phyloP scores from a whole-genome alignment of 164 flowering plant species.

The Magnolia officinalis region DNA sequence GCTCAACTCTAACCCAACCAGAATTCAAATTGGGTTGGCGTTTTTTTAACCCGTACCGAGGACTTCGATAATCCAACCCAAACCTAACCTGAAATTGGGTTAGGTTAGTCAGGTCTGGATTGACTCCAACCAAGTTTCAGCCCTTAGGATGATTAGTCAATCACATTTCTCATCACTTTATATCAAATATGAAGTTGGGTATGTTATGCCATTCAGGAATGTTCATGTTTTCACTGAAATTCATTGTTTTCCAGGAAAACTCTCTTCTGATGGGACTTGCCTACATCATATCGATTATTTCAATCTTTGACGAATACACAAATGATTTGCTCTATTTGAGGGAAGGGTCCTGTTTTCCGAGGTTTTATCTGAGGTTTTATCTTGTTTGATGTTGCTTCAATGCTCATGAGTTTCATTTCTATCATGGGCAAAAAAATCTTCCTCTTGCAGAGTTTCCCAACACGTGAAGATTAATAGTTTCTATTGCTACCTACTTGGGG shows the following conservation, averaged over 20 bases:
- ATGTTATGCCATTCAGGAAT: not conserved
- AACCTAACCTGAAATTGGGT: too few species aligned
- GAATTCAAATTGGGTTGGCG: too few species aligned
- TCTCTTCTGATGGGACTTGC: conserved; percentile 67
- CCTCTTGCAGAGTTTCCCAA: not conserved
- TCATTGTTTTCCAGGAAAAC: conserved; percentile 48
- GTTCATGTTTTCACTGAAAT: not conserved
- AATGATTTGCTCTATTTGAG: conserved; percentile 78
- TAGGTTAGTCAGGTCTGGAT: too few species aligned
- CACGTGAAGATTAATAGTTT: not conserved
- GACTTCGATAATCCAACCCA: too few species aligned
- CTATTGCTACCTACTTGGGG: not conserved
- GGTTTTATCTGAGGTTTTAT: conserved; percentile 38
- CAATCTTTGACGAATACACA: conserved; percentile 76
- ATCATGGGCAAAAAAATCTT: not conserved
- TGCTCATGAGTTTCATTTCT: not conserved
- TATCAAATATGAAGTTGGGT: not conserved
- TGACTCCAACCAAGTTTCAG: too few species aligned
- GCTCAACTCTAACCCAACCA: too few species aligned
- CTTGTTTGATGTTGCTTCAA: not conserved
- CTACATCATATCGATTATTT: conserved; percentile 60
- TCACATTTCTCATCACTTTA: not conserved
- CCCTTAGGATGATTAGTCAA: too few species aligned
- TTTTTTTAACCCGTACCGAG: too few species aligned
- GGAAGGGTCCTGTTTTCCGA: conserved; percentile 84